Evolutionary conservation across 2,329 filamentous ascomycete genomes (phyloP), one percentile per base, ranked within the genome.

Genomic region (Alternaria viburni): DNA sequence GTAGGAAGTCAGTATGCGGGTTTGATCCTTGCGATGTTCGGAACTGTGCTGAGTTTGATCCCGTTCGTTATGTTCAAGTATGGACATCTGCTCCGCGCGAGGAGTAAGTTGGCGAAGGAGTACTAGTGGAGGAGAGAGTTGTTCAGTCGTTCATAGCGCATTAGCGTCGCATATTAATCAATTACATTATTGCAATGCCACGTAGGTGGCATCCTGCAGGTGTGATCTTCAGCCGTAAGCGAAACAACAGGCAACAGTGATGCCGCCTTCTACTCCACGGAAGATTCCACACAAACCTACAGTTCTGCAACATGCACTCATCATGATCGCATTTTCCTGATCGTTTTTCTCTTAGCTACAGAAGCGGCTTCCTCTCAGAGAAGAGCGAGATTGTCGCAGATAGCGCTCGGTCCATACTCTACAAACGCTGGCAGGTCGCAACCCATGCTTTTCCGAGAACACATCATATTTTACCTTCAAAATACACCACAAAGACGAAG

Each of bases 1-100:
- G 77, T 86, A 13, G 84, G 84, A 5, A 85, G 83, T 63, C 84
- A 86, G 70, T 86, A 83, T 57, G 84, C 85, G 2, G 85, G 85
- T 10, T 69, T 86, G 17, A 78, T 86, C 17, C 67, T 86, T 57
- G 80, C 84, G 0, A 64, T 86, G 9, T 76, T 86, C 15, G 84
- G 82, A 1, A 83, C 83, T 0, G 59, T 82, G 19, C 57, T 82
- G 59, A 81, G 77, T 58, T 63, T 81, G 66, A 81, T 82, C 45
- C 82, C 82, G 1, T 84, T 83, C 65, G 79, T 83, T 12, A 80
- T 82, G 70, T 83, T 79, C 76, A 80, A 77, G 74, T 83, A 74
- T 54, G 81, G 81, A 32, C 80, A 78, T 55, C 51, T 73, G 65
- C 68, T 83, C 28, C 71, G 81, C 6, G 79, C 75, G 30, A 72